A percentile compares a stretch with the other conserved stretches of the same genome.
These are phyloP conservation scores for Taphrina communis DNA, from an alignment of 1,139 yeast species.

Conservation along the genomic window DNA sequence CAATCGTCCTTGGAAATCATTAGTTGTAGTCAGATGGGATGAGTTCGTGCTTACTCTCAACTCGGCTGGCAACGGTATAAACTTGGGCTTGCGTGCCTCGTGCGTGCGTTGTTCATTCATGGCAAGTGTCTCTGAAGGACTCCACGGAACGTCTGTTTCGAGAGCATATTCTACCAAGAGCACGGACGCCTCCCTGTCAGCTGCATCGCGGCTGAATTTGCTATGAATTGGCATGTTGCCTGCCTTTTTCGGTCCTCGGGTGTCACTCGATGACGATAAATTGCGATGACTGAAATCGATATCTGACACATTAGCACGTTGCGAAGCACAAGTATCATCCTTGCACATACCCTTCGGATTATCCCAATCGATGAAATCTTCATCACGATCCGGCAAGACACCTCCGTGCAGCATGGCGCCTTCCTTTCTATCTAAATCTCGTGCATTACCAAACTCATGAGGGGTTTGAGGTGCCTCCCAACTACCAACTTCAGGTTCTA, in stretches of 20 bases:
- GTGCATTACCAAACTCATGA: slow-evolving; percentile 47
- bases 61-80: slow-evolving; percentile 38
- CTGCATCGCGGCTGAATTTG: background rate
- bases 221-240: slow-evolving; percentile 19
- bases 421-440: slow-evolving; percentile 49
- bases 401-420: slow-evolving; percentile 50
- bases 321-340: background rate
- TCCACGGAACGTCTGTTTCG: slow-evolving; percentile 27
- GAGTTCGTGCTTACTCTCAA: slow-evolving; percentile 18
- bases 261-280: slow-evolving; percentile 1
- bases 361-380: slow-evolving; percentile 47
- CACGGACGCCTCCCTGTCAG: slow-evolving; percentile 12
- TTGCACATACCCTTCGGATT: slow-evolving; percentile 16
- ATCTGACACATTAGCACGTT: background rate
- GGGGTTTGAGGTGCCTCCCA: slow-evolving; percentile 54
- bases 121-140: slow-evolving; percentile 25
- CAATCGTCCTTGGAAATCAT: slow-evolving; percentile 11
- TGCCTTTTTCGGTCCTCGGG: slow-evolving; percentile 32
- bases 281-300: slow-evolving; percentile 16
- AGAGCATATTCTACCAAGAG: background rate
- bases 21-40: no score
- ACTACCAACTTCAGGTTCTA: slow-evolving; percentile 51
- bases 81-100: slow-evolving; percentile 10
- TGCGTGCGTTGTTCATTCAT: slow-evolving; percentile 6
- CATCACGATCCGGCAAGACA: slow-evolving; percentile 47